These are phyloP conservation scores for Erucastrum elatum DNA, from an alignment of 345 rosid genomes.

Conservation along the genomic window DNA sequence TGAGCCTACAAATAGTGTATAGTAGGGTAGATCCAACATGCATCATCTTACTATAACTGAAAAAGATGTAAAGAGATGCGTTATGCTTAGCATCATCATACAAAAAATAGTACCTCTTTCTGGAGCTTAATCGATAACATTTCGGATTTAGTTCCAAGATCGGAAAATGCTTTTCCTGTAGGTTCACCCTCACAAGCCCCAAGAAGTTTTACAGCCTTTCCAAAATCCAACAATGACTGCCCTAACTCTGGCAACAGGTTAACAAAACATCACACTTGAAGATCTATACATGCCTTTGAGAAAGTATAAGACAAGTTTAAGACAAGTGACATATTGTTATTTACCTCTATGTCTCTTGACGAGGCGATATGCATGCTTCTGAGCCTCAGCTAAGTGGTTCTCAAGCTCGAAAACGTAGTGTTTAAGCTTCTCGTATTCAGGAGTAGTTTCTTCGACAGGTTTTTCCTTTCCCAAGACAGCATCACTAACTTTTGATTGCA, in stretches of 20 bases:
- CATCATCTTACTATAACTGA: not conserved
- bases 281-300: not conserved
- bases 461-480: constrained; percentile 96
- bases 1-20: constrained; percentile 57
- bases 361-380: constrained; percentile 94
- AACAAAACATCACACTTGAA: constrained; percentile 6
- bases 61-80: not conserved
- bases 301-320: no score
- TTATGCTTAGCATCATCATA: not conserved
- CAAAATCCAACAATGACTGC: constrained; percentile 85
- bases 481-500: constrained; percentile 89
- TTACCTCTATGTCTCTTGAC: constrained; percentile 96
- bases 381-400: constrained; percentile 92
- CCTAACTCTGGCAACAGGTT: constrained; percentile 66
- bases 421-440: constrained; percentile 91
- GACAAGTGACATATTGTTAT: constrained; percentile 8
- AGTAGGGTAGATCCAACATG: not conserved
- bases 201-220: constrained; percentile 89
- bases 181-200: constrained; percentile 87
- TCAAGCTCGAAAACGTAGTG: constrained; percentile 92
- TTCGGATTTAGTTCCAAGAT: constrained; percentile 90
- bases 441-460: constrained; percentile 95
- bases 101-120: constrained; percentile 60
- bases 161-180: constrained; percentile 83
- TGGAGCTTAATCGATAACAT: constrained; percentile 68